Base-by-base conservation (phyloP, 2,329 filamentous ascomycete genomes). In the Pseudogymnoascus sp. region DNA sequence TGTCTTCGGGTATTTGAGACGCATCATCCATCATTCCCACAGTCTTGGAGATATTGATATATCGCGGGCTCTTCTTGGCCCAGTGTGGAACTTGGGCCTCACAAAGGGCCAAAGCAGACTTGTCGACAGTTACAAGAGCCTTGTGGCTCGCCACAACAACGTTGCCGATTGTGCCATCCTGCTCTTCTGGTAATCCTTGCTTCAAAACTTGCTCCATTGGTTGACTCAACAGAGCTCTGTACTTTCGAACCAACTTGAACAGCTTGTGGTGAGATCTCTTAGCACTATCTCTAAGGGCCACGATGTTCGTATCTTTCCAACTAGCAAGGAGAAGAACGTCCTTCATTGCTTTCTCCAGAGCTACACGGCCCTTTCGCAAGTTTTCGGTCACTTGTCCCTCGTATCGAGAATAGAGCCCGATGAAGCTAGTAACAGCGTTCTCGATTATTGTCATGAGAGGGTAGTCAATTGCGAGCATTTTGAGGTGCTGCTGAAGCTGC, bases 221-320 rank as follows among this genome's bases (percentile, higher is more conserved):
- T 70, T 92, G 88, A 18, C 84, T 84, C 15, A 99, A 79, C 9
- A 95, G 74, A 15, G 80, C 80, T 39, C 94, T 84, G 74, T 96
- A 99, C 74, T 96, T 97, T 60, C 90, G 82, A 45, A 99, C 88
- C 34, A 96, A 78, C 66, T 89, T 89, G 75, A 96, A 96, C 1
- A 99, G 81, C 72, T 96, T 96, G 67, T 88, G 84, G 70, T 99
- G 94, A 18, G 92, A 96, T 62, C 86, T 87, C 67, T 88, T 86
- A 1, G 94, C 91, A 72, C 92, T 97, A 69, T 96, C 91, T 65
- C 86, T 83, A 13, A 99, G 76, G 0, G 90, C 89, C 55, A 87
- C 86, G 63, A 99, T 95, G 68, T 97, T 99, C 19, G 90, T 96
- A 67, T 99, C 94, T 71, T 95, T 96, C 95, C 95, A 99, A 72